Percentiles rank a stretch among this genome's conserved stretches.
phyloP scores from a whole-genome alignment of 306 rosid species.

The Rosa persica region DNA sequence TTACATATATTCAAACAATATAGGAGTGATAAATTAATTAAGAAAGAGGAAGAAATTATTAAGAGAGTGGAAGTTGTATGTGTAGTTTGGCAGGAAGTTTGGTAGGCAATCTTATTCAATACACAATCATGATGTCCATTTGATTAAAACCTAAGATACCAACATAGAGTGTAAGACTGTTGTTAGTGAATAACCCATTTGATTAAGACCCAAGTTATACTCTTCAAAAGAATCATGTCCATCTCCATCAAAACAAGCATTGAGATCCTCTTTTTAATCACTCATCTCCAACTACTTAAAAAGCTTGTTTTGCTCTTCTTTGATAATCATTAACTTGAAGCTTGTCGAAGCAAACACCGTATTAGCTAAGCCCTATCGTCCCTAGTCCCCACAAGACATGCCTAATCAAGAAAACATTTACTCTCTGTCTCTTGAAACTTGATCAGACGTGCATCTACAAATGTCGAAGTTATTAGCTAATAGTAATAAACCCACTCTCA shows the following conservation, averaged over 20 bases:
- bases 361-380: neutral
- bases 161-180: slow-evolving; percentile 3
- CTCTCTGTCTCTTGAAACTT: too few relatives aligned
- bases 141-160: slow-evolving; percentile 19
- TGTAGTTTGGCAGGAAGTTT: slow-evolving; percentile 19
- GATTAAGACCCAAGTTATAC: slow-evolving; percentile 37
- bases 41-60: neutral
- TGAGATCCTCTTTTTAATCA: slow-evolving; percentile 24
- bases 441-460: too few relatives aligned
- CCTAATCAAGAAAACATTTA: too few relatives aligned
- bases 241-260: slow-evolving; percentile 34
- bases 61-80: neutral
- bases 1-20: neutral
- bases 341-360: neutral
- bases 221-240: neutral
- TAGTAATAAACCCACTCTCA: too few relatives aligned
- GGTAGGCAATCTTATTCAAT: slow-evolving; percentile 23
- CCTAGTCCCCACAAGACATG: neutral
- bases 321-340: neutral
- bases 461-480: too few relatives aligned
- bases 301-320: neutral
- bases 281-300: neutral
- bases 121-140: slow-evolving; percentile 5
- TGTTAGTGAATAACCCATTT: slow-evolving; percentile 19
- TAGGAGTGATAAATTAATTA: neutral